Evolutionary conservation across 139 green algal species (phyloP), one percentile per base, ranked within the genome.

Genomic region (Microglena sp.): DNA sequence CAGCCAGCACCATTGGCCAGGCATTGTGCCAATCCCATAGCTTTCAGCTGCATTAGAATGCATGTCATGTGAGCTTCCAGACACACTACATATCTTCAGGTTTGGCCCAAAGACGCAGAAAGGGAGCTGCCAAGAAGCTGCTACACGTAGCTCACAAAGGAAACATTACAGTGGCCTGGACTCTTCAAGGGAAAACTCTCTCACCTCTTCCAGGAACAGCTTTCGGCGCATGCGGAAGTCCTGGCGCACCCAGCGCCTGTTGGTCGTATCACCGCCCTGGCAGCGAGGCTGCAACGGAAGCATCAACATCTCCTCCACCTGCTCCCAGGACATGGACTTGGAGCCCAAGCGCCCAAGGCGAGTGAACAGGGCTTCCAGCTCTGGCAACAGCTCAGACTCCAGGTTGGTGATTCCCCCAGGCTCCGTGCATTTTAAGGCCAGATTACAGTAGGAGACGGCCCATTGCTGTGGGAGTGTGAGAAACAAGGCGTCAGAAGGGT

Each of bases 231-330:
- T 73, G 45, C 73, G 68, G 72, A 85, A 85, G 72, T 85, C 79
- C 56, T 82, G 75, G 22, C 72, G 70, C 40, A 85, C 79, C 79
- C 79, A 85, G 21, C 79, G 75, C 54, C 75, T 64, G n/a, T 68
- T 59, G 3, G 59, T 40, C 2, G 34, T 64, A n/a, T n/a, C 45
- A 7, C 31, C 28, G 7, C 57, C 70, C 1, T 43, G 72, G 21
- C 34, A 66, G 62, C 72, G 46, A 27, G 74, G 78, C 56, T 84
- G 71, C 32, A 85, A 63, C 22, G 78, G 78, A 36, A 82, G 57
- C 72, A 85, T 80, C 36, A 85, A 35, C 78, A 85, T 69, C 69
- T 85, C 78, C 67, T 85, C 78, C 31, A 85, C 67, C 71, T 81
- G 74, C 66, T 85, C 78, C 78, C 78, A 85, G 5, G 71, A 80